Percentiles rank a stretch among this genome's conserved stretches.
These are phyloP conservation scores for Fusarium sp. DNA, from an alignment of 2,329 filamentous ascomycete species.

Conservation along the genomic window DNA sequence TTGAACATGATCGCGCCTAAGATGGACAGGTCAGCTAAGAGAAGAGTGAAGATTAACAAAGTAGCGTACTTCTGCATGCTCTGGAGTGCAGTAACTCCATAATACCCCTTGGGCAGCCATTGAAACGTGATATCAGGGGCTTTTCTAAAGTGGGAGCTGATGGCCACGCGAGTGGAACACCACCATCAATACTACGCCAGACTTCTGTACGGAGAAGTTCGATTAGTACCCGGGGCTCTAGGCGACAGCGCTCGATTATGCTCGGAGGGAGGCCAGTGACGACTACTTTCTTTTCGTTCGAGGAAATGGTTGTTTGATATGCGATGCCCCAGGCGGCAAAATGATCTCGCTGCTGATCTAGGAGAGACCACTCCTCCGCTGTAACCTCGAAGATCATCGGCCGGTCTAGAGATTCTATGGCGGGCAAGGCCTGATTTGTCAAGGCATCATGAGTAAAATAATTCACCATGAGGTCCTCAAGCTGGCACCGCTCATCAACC, in stretches of 20 bases:
- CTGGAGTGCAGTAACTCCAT: constrained; percentile 80
- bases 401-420: constrained; percentile 57
- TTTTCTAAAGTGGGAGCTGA: constrained; percentile 19
- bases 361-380: constrained; percentile 66
- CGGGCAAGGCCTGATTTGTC: constrained; percentile 30
- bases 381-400: constrained; percentile 74
- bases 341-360: constrained; percentile 63
- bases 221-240: constrained; percentile 77
- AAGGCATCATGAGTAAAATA: constrained; percentile 56
- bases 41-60: rapidly evolving
- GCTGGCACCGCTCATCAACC: constrained; percentile 85
- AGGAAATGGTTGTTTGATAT: constrained; percentile 60
- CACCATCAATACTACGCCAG: constrained; percentile 70
- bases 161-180: constrained; percentile 18
- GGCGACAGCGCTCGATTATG: constrained; percentile 79
- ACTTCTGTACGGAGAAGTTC: constrained; percentile 79
- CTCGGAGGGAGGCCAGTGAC: constrained; percentile 73
- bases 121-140: constrained; percentile 71
- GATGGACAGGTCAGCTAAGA: constrained; percentile 11
- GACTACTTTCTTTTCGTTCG: constrained; percentile 50
- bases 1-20: constrained; percentile 85
- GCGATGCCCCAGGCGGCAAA: constrained; percentile 81
- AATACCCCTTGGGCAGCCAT: constrained; percentile 78
- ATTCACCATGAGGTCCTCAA: constrained; percentile 75
- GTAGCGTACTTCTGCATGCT: constrained; percentile 73